phyloP scores from a whole-genome alignment of 495 filamentous ascomycete genomes.

The Penicillium parvum region DNA sequence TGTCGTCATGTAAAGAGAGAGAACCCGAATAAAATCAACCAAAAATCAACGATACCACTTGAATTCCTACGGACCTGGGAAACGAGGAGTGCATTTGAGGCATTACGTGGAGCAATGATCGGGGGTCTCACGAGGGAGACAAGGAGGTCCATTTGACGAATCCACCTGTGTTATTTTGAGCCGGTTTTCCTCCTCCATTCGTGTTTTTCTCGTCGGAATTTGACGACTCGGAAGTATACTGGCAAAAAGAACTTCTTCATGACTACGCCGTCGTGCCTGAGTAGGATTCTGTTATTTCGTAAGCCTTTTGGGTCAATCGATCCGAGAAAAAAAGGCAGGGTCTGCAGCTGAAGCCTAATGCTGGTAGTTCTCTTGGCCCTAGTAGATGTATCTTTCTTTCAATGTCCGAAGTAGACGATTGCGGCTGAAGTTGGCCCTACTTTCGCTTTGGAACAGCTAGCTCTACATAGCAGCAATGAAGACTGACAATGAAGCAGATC shows the following conservation, averaged over 20 bases:
- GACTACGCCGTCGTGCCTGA: slow-evolving; percentile 4
- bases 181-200: slow-evolving; percentile 27
- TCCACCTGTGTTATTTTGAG: slow-evolving; percentile 29
- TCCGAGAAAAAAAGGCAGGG: too few relatives aligned
- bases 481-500: too few relatives aligned
- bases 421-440: too few relatives aligned
- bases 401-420: too few relatives aligned
- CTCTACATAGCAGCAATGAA: too few relatives aligned
- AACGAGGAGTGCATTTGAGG: slow-evolving; percentile 29
- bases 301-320: too few relatives aligned
- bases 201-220: slow-evolving; percentile 26
- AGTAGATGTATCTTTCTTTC: too few relatives aligned
- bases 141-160: slow-evolving; percentile 26
- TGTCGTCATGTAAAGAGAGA: slow-evolving; percentile 89
- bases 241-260: slow-evolving; percentile 23
- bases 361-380: too few relatives aligned
- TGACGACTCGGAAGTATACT: slow-evolving; percentile 28
- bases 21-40: slow-evolving; percentile 29
- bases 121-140: slow-evolving; percentile 6
- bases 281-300: not conserved
- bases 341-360: too few relatives aligned
- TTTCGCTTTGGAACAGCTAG: too few relatives aligned
- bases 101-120: slow-evolving; percentile 27
- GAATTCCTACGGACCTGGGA: slow-evolving; percentile 30
- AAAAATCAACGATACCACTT: slow-evolving; percentile 42